Conservation (phyloP, 208 protist genomes). For the Leishmania aethiopica region DNA sequence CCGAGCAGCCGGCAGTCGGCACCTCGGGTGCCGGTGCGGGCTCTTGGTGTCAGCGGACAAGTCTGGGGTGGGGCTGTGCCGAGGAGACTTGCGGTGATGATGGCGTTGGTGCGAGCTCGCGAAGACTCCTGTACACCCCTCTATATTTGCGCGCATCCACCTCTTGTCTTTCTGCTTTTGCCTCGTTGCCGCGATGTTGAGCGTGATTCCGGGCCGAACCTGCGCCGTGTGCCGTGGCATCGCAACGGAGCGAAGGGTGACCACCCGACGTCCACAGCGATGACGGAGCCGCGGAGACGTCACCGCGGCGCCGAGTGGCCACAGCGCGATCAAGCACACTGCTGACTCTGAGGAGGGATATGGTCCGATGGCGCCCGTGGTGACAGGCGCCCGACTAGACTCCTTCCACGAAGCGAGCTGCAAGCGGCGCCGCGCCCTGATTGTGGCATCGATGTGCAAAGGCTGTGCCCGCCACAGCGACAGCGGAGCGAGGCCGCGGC, state of each 20-base stretch:
- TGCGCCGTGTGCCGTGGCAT: neutral
- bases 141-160: neutral
- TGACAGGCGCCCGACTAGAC: too few relatives aligned
- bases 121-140: neutral
- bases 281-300: too few relatives aligned
- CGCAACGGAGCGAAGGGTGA: neutral
- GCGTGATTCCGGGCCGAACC: neutral
- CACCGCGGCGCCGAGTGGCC: too few relatives aligned
- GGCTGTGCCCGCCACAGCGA: too few relatives aligned
- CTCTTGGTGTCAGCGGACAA: neutral
- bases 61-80: neutral
- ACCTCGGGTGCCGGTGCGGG: neutral
- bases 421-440: neutral
- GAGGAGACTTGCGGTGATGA: neutral
- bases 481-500: too few relatives aligned
- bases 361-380: too few relatives aligned
- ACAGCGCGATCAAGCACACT: neutral
- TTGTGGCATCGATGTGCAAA: too few relatives aligned
- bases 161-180: neutral
- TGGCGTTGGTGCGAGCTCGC: neutral
- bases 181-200: neutral
- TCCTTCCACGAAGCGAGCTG: too few relatives aligned
- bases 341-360: too few relatives aligned
- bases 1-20: neutral
- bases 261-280: too few relatives aligned